phyloP scores from a whole-genome alignment of 2,329 filamentous ascomycete species.

The Paecilomyces formosus region DNA sequence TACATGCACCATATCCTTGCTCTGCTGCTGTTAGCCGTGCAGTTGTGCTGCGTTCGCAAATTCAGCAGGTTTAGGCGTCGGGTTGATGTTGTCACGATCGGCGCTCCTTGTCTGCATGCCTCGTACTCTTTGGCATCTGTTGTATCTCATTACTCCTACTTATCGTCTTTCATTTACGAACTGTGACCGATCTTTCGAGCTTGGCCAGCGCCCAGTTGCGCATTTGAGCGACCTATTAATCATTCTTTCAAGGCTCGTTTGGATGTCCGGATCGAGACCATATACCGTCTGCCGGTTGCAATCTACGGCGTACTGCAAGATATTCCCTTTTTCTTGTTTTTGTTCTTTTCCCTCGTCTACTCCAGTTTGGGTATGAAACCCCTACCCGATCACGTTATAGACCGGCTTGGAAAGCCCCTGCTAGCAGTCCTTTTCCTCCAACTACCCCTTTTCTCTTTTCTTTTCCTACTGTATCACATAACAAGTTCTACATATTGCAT shows the following conservation, averaged over 20 bases:
- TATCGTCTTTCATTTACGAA: constrained; percentile 1
- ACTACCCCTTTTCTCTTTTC: not conserved
- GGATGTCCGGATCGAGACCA: not conserved
- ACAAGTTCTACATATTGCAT: constrained; percentile 1
- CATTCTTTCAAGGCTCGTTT: not conserved
- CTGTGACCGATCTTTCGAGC: not conserved
- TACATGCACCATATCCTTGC: constrained; percentile 7
- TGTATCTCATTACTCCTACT: not conserved
- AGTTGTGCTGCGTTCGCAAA: not conserved
- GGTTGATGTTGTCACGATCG: constrained; percentile 26
- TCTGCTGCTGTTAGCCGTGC: constrained; percentile 2
- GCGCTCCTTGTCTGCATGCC: constrained; percentile 9
- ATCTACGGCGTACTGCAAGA: not conserved
- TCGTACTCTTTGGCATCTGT: constrained; percentile 12
- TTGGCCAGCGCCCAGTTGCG: not conserved
- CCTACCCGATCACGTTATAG: not conserved
- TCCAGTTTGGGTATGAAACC: not conserved
- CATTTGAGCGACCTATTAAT: not conserved
- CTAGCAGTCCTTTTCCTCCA: not conserved
- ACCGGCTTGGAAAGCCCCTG: not conserved
- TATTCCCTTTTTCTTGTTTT: not conserved
- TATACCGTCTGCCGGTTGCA: not conserved
- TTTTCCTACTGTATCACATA: constrained; percentile 4
- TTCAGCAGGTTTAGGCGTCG: not conserved
- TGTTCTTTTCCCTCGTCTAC: constrained; percentile 3